phyloP scores from a whole-genome alignment of 331 rosid genomes.

The Stylosanthes scabra region DNA sequence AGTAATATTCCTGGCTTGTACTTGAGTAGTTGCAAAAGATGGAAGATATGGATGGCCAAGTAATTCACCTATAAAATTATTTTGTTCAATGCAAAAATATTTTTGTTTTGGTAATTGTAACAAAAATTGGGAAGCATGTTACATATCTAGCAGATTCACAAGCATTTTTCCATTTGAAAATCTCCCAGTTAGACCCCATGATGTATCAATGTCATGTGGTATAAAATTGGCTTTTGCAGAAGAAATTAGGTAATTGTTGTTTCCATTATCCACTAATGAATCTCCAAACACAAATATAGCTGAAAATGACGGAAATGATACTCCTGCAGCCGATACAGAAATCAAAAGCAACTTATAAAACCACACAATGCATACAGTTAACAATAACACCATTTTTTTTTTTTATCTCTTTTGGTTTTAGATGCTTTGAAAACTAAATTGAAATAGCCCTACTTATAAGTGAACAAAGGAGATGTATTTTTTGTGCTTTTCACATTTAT shows the following conservation, averaged over 20 bases:
- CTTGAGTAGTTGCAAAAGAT: slow-evolving; percentile 29
- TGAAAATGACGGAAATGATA: slow-evolving; percentile 31
- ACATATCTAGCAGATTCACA: slow-evolving; percentile 44
- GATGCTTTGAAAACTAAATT: not conserved
- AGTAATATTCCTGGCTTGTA: not conserved
- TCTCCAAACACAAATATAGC: slow-evolving; percentile 60
- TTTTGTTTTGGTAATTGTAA: not conserved
- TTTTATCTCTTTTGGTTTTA: not conserved
- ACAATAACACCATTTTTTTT: not conserved
- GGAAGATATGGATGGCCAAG: slow-evolving; percentile 46
- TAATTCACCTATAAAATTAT: slow-evolving; percentile 40
- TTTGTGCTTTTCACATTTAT: not conserved
- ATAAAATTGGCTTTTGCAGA: slow-evolving; percentile 43
- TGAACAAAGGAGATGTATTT: not conserved
- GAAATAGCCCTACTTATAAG: not conserved
- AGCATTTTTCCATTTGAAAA: slow-evolving; percentile 45
- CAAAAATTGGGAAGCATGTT: not conserved
- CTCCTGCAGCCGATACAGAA: too few species aligned
- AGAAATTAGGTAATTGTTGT: slow-evolving; percentile 43
- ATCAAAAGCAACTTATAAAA: slow-evolving; percentile 37
- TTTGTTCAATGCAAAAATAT: slow-evolving; percentile 23
- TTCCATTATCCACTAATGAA: slow-evolving; percentile 50
- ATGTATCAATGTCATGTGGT: slow-evolving; percentile 50
- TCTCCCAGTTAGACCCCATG: slow-evolving; percentile 47
- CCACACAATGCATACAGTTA: slow-evolving; percentile 4